Evolutionary conservation across 805 yeast species (phyloP).

Genomic region (Metschnikowia santaceciliae): DNA sequence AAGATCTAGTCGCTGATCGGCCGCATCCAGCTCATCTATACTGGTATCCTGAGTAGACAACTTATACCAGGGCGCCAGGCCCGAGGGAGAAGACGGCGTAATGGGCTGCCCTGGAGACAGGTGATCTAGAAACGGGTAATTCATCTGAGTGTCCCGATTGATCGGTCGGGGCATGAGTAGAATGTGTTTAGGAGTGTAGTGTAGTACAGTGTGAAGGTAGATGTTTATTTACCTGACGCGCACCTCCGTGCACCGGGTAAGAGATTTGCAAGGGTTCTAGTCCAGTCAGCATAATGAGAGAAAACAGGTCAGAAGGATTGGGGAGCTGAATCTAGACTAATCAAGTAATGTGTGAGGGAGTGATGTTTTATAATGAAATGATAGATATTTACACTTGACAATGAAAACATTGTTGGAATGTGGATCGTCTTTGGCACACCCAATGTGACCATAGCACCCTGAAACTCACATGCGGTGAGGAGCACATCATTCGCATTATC

Average conservation of each 20-base stretch:
- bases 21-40: conserved; percentile 5
- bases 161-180: conserved; percentile 5
- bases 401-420: too few species aligned
- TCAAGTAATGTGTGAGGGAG: not conserved
- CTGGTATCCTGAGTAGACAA: conserved; percentile 5
- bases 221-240: conserved; percentile 3
- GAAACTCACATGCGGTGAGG: too few species aligned
- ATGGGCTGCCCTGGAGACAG: conserved; percentile 7
- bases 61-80: conserved; percentile 11
- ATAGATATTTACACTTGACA: too few species aligned
- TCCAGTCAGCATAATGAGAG: not conserved
- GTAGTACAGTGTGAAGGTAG: not conserved
- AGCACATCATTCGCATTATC: too few species aligned
- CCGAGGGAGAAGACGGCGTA: conserved; percentile 4
- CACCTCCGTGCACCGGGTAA: conserved; percentile 1
- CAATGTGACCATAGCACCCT: too few species aligned
- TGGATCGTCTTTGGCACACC: too few species aligned
- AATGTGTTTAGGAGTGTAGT: not conserved
- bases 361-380: too few species aligned
- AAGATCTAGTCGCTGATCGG: conserved; percentile 14
- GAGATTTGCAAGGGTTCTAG: not conserved
- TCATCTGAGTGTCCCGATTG: not conserved
- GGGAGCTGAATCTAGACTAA: too few species aligned
- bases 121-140: conserved; percentile 1
- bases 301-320: too few species aligned